Evolutionary conservation across 2,329 filamentous ascomycete species (phyloP), one percentile per base, ranked within the genome.

Genomic region (Dothiorella sarmentorum): DNA sequence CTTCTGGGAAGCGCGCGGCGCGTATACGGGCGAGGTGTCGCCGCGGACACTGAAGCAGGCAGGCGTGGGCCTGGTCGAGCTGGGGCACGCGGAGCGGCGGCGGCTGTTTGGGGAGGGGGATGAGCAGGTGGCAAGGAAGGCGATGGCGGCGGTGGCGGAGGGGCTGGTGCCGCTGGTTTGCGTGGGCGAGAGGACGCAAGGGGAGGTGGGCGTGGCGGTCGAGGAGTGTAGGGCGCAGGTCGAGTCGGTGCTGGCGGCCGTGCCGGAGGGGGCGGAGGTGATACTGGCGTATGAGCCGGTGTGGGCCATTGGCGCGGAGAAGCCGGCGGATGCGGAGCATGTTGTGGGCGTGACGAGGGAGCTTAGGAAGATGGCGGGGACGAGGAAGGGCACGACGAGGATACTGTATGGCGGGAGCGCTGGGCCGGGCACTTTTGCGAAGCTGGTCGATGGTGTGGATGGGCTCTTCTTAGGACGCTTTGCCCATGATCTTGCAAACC

Each of bases 261-360:
- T 93, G 7, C 80, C 85, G 0, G 76, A 77, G 10, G 78, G 84
- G 15, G 82, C 85, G 0, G 86, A 91, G 47, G 81, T 94, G 4
- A 82, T 93, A 6, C 80, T 95, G 59, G 90, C 90, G 0, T 95
- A 95, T 68, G 90, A 95, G 76, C 90, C 90, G 7, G 89, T 94
- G 1, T 95, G 90, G 90, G 90, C 90, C 0, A 95, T 94, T 71
- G 90, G 90, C 0, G 86, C 89, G 9, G 77, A 81, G 1, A 78
- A 86, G 66, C 90, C 90, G 2, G 90, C 90, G 0, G 81, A 81
- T 7, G 82, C 86, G 17, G 85, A 86, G 61, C 87, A 95, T 68
- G 88, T 95, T 0, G 81, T 87, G 3, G 81, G 78, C 35, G 89
- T 94, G 2, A 85, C 88, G 15, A 80, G 80, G 65, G 83, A 83